Evolutionary conservation across 2,329 filamentous ascomycete species (phyloP).

Genomic region (Colletotrichum orbiculare): DNA sequence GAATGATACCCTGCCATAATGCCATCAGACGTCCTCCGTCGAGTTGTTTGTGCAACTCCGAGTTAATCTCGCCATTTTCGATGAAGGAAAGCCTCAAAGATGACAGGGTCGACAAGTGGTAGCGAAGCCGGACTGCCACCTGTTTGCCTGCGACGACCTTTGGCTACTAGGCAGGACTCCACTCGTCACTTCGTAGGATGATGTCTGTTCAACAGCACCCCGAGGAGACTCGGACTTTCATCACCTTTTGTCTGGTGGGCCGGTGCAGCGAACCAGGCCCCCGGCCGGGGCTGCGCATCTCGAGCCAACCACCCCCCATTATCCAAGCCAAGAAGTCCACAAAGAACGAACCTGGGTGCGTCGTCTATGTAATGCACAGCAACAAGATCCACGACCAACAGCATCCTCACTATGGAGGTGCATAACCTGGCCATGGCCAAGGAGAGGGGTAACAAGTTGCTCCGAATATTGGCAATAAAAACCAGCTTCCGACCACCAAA

Average conservation of each 20-base stretch:
- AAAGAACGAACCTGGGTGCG: too few species aligned
- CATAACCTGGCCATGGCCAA: slow-evolving; percentile 1
- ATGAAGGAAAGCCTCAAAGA: background rate
- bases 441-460: slow-evolving; percentile 16
- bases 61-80: too few species aligned
- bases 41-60: too few species aligned
- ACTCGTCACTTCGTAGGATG: background rate
- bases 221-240: background rate
- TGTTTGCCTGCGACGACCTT: background rate
- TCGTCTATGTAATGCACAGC: background rate
- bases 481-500: too few species aligned
- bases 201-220: background rate
- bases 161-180: background rate
- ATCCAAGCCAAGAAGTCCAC: too few species aligned
- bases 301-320: too few species aligned
- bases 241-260: background rate
- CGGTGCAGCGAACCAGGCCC: background rate
- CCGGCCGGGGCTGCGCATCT: too few species aligned
- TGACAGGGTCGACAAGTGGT: background rate
- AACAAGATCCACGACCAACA: background rate
- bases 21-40: too few species aligned
- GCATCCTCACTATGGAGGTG: background rate
- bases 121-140: background rate
- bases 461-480: too few species aligned
- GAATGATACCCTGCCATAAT: too few species aligned